phyloP scores from a whole-genome alignment of 345 rosid genomes.

The Aquilaria malaccensis region DNA sequence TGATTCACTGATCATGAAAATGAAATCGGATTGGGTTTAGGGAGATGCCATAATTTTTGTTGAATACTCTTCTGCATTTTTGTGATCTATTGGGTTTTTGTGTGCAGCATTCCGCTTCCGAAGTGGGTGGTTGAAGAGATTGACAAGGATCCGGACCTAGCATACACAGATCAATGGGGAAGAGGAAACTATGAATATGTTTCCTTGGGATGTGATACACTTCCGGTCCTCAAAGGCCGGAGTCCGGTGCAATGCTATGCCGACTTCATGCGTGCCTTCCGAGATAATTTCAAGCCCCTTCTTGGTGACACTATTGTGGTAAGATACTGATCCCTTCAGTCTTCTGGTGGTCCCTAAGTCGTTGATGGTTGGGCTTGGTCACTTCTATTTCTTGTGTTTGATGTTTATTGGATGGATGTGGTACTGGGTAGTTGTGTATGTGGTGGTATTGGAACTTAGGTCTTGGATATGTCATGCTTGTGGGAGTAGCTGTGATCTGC shows the following conservation, averaged over 20 bases:
- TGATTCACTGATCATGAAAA: no score
- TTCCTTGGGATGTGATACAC: constrained; percentile 87
- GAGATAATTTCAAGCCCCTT: constrained; percentile 68
- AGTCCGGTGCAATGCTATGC: constrained; percentile 89
- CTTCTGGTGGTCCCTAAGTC: not conserved
- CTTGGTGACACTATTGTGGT: constrained; percentile 95
- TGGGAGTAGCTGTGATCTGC: no score
- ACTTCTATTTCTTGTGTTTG: no score
- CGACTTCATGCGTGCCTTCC: constrained; percentile 92
- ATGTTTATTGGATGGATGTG: not conserved
- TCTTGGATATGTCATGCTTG: not conserved
- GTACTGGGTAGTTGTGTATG: not conserved
- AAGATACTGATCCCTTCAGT: constrained; percentile 9
- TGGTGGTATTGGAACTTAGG: not conserved
- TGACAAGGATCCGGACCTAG: constrained; percentile 62
- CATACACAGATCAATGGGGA: constrained; percentile 99
- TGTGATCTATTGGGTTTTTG: not conserved
- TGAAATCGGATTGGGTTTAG: no score
- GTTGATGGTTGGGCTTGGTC: not conserved
- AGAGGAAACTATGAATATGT: constrained; percentile 84
- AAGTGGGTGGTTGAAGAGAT: constrained; percentile 84
- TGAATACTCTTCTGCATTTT: not conserved
- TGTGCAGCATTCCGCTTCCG: constrained; percentile 75
- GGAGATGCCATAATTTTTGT: not conserved
- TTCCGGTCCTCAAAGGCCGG: constrained; percentile 83